A percentile compares a stretch with the other conserved stretches of the same genome.
phyloP scores from a whole-genome alignment of 176 grass and related monocot genomes.

The sorghum (Sorghum bicolor) region DNA sequence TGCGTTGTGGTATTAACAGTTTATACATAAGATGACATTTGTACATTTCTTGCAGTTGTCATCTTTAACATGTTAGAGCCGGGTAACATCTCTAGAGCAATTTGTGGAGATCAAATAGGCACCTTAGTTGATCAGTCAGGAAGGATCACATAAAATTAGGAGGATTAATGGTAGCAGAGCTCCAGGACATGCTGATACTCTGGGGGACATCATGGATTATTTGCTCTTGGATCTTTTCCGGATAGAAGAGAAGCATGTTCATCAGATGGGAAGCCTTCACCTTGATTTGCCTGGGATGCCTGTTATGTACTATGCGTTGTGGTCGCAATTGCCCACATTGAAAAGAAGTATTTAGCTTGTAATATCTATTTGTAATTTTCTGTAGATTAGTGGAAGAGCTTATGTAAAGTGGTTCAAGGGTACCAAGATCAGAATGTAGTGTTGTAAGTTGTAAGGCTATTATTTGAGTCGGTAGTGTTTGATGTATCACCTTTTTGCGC shows the following conservation, averaged over 20 bases:
- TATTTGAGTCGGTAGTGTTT: conserved; percentile 35
- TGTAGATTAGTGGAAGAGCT: conserved; percentile 31
- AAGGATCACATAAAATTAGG: conserved; percentile 52
- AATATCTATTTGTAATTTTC: conserved; percentile 33
- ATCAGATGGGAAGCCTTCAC: conserved; percentile 8
- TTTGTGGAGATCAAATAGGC: conserved; percentile 87
- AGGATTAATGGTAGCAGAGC: conserved; percentile 1
- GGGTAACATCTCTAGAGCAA: conserved; percentile 79
- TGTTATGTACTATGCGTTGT: conserved; percentile 38
- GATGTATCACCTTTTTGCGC: background rate
- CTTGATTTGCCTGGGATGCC: background rate
- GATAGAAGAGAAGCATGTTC: conserved; percentile 8
- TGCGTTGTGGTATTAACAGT: background rate
- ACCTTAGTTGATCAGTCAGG: conserved; percentile 86
- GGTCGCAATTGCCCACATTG: conserved; percentile 1
- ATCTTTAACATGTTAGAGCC: conserved; percentile 89
- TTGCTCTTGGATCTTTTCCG: conserved; percentile 1
- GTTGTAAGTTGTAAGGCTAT: conserved; percentile 30
- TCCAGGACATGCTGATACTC: conserved; percentile 1
- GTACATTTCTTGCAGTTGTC: conserved; percentile 66
- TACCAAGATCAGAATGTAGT: conserved; percentile 27
- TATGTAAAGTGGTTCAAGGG: conserved; percentile 31
- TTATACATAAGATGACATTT: conserved; percentile 19
- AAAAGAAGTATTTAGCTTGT: background rate
- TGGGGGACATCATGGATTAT: conserved; percentile 2